Evolutionary conservation across 2,329 filamentous ascomycete species (phyloP).

Genomic region (Raffaelea arxii): DNA sequence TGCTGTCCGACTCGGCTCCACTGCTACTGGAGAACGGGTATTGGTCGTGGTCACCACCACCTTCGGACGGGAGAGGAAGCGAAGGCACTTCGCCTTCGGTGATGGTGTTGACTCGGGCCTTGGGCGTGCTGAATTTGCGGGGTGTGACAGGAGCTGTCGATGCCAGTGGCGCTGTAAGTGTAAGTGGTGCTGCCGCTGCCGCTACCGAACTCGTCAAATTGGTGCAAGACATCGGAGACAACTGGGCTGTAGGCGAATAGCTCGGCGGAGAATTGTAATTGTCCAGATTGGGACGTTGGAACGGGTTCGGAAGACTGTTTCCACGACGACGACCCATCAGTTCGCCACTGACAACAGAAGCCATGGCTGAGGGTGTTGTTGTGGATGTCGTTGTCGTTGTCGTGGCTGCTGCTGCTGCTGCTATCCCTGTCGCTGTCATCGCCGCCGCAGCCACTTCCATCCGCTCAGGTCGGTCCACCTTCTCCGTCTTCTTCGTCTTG

Average conservation of each 20-base stretch:
- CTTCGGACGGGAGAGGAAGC: no score
- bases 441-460: no score
- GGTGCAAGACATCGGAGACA: slow-evolving; percentile 21
- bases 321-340: slow-evolving; percentile 40
- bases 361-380: no score
- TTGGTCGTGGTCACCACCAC: no score
- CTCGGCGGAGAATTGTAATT: slow-evolving; percentile 27
- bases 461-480: no score
- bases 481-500: slow-evolving; percentile 81
- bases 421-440: no score
- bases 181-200: no score
- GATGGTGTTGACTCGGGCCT: slow-evolving; percentile 47
- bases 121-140: slow-evolving; percentile 38
- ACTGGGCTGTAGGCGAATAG: slow-evolving; percentile 1
- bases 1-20: slow-evolving; percentile 74
- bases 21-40: slow-evolving; percentile 48
- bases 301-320: slow-evolving; percentile 71
- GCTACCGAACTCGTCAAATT: no score
- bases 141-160: slow-evolving; percentile 30
- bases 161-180: slow-evolving; percentile 44
- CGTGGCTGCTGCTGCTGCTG: no score
- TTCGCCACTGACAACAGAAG: slow-evolving; percentile 1
- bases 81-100: slow-evolving; percentile 43
- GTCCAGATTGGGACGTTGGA: slow-evolving; percentile 49
- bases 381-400: no score